phyloP scores from a whole-genome alignment of 345 rosid genomes.

The Murraya paniculata region DNA sequence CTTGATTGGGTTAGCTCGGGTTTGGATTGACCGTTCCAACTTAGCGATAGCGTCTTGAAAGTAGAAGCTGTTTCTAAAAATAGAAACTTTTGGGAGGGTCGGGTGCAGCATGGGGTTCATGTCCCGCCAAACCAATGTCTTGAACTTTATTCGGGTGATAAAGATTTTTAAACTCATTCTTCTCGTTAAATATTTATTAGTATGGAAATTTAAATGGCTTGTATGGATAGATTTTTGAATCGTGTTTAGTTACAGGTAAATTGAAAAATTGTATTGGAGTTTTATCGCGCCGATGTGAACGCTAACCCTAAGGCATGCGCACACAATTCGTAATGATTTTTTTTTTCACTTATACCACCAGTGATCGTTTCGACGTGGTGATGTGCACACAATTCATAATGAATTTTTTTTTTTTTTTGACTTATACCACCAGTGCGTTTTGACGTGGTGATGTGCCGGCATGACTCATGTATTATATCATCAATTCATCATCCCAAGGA shows the following conservation, averaged over 20 bases:
- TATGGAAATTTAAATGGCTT: too few relatives aligned
- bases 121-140: too few relatives aligned
- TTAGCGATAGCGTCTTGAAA: neutral
- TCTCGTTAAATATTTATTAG: too few relatives aligned
- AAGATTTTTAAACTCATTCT: too few relatives aligned
- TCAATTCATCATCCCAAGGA: neutral
- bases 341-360: neutral
- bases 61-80: too few relatives aligned
- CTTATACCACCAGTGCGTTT: neutral
- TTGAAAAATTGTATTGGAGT: neutral
- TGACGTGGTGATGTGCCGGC: neutral
- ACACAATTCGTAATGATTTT: neutral
- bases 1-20: neutral
- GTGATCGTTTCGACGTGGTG: neutral
- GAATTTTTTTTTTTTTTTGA: neutral
- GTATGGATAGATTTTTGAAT: too few relatives aligned
- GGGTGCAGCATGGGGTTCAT: too few relatives aligned
- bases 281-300: neutral
- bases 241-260: too few relatives aligned
- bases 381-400: neutral
- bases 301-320: neutral
- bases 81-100: too few relatives aligned
- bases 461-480: too few relatives aligned
- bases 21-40: neutral
- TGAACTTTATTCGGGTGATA: too few relatives aligned